Evolutionary conservation across 2,329 filamentous ascomycete species (phyloP).

Genomic region (Sordariomycetes sp.): DNA sequence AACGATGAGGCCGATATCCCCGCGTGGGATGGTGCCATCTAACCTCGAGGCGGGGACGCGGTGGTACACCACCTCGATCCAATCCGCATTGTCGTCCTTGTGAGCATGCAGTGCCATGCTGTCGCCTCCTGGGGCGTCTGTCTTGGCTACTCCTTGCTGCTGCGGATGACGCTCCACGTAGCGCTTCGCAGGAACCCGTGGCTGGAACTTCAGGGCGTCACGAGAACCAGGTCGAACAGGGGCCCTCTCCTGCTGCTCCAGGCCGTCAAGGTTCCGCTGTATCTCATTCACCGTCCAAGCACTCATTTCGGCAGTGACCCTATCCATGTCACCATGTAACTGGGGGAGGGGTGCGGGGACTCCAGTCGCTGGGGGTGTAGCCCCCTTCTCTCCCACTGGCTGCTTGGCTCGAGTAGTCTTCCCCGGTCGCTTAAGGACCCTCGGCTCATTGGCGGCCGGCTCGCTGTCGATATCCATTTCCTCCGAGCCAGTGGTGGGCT

Average conservation of each 20-base stretch:
- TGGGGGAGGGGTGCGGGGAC: conserved; percentile 14
- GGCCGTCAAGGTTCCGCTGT: conserved; percentile 36
- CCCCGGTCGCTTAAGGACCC: not conserved
- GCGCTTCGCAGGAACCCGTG: conserved; percentile 42
- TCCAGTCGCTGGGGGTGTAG: not conserved
- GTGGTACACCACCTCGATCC: conserved; percentile 55
- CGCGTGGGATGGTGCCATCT: conserved; percentile 31
- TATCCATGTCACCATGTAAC: conserved; percentile 31
- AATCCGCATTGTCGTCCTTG: conserved; percentile 39
- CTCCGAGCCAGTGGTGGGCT: not conserved
- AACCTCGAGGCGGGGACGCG: conserved; percentile 45
- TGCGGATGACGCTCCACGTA: conserved; percentile 44
- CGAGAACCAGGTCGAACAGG: conserved; percentile 8
- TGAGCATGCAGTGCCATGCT: conserved; percentile 29
- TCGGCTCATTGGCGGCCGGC: not conserved
- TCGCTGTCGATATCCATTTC: not conserved
- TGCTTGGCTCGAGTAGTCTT: not conserved
- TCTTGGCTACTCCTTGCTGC: conserved; percentile 9
- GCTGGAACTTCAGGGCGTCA: conserved; percentile 34
- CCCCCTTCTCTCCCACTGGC: not conserved
- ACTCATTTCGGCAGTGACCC: conserved; percentile 44
- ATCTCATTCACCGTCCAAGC: conserved; percentile 49
- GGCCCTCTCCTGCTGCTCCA: conserved; percentile 26
- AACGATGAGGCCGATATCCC: conserved; percentile 44
- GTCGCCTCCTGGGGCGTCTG: conserved; percentile 23